Conservation (phyloP, 305 asterid genomes). For the Fraxinus dipetala region DNA sequence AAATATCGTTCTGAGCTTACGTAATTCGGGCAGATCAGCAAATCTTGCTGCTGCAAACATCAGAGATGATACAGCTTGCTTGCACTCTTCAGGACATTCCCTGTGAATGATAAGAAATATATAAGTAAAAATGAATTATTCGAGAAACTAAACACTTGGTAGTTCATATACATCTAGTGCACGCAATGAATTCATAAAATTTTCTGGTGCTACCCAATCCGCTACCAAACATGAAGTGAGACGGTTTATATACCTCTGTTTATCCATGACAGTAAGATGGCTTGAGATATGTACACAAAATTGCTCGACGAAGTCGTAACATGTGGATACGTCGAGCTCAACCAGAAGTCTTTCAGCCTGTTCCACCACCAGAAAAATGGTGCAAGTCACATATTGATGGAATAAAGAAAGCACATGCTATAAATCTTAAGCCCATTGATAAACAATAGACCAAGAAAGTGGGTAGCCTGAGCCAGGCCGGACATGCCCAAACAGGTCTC, state of each 20-base stretch:
- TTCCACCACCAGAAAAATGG: constrained; percentile 17
- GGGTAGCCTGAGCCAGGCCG: neutral
- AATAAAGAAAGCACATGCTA: neutral
- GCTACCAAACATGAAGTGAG: neutral
- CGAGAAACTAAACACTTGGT: neutral
- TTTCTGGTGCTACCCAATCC: neutral
- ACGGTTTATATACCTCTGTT: constrained; percentile 46
- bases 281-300: constrained; percentile 42
- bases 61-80: constrained; percentile 74
- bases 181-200: neutral
- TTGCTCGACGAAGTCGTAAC: constrained; percentile 69
- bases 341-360: constrained; percentile 72
- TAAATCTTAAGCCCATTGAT: neutral
- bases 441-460: neutral
- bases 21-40: constrained; percentile 84
- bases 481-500: neutral
- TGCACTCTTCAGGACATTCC: constrained; percentile 91
- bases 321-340: constrained; percentile 51
- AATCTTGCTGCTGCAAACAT: constrained; percentile 89
- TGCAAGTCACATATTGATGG: constrained; percentile 8
- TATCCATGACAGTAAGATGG: constrained; percentile 53
- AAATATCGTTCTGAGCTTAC: constrained; percentile 66
- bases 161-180: neutral
- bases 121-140: neutral
- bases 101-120: constrained; percentile 30